Percentiles rank a stretch among this genome's conserved stretches.
These are phyloP conservation scores for Exophiala calicioides DNA, from an alignment of 2,329 filamentous ascomycete genomes.

Conservation along the genomic window DNA sequence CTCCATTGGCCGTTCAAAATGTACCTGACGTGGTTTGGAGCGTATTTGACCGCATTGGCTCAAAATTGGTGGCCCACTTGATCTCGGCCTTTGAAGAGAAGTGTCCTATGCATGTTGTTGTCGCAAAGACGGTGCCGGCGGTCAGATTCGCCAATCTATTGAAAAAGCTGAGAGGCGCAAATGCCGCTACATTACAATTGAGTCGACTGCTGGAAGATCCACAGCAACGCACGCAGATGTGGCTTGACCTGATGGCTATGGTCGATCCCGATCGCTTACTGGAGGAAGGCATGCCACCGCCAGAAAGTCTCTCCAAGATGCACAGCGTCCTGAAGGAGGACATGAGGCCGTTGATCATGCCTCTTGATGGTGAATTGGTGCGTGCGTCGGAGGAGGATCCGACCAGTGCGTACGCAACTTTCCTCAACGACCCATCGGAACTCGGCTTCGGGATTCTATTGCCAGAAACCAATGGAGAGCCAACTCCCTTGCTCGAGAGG, in stretches of 20 bases:
- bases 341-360: constrained; percentile 45
- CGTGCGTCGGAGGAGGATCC: constrained; percentile 38
- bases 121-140: constrained; percentile 84
- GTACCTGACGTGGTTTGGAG: constrained; percentile 85
- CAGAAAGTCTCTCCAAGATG: constrained; percentile 48
- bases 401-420: constrained; percentile 30
- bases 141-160: constrained; percentile 84
- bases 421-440: constrained; percentile 21
- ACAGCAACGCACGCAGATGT: constrained; percentile 92
- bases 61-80: constrained; percentile 77
- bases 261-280: constrained; percentile 60
- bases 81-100: constrained; percentile 79
- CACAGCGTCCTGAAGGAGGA: constrained; percentile 45
- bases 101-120: constrained; percentile 79
- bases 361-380: constrained; percentile 35
- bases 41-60: constrained; percentile 82
- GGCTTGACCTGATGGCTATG: constrained; percentile 77
- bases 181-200: constrained; percentile 88
- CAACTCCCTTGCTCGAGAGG: constrained; percentile 37
- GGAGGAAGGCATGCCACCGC: constrained; percentile 57
- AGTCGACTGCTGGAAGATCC: constrained; percentile 89
- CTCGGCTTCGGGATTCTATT: constrained; percentile 16
- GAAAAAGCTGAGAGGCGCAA: constrained; percentile 84
- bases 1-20: constrained; percentile 84
- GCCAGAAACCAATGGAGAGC: constrained; percentile 11